Evolutionary conservation across 306 rosid genomes (phyloP), one percentile per base, ranked within the genome.

Genomic region (Lathyrus tuberosus): DNA sequence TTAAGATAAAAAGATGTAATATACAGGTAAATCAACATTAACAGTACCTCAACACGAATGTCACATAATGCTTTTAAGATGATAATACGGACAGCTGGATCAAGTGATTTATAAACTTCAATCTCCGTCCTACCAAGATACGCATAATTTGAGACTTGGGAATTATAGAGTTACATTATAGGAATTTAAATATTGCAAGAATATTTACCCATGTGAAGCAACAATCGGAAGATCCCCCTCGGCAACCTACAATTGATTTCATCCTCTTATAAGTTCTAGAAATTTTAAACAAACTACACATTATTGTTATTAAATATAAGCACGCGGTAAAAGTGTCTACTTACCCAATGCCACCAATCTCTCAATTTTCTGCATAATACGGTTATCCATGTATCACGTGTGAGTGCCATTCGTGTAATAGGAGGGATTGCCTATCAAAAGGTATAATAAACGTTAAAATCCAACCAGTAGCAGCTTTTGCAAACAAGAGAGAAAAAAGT

Each of bases 281-380:
- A 75, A 59, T 20, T 75, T 64, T 66, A 66, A 70, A 22, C 24
- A 63, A 66, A 68, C 17, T 30, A 41, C 35, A 72, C 20, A 56
- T 47, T 67, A 71, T 8, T 48, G 58, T 53, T 49, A 65, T 54
- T 60, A 76, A 65, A 80, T 42, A 73, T 31, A 58, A 74, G 75
- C 43, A 46, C 67, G 71, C 72, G 69, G 67, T 65, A 65, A 68
- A 61, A 68, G 42, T 53, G 64, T 62, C 24, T 47, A 68, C n/a
- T 82, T 91, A 95, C 99, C 99, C 99, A 95, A 77, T 86, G 95
- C 99, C 99, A 95, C 99, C 99, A 95, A 69, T 91, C 99, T 82
- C 96, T 89, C 84, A 95, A 82, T 88, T 95, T 95, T 81, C 99
- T 82, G 86, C 99, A 95, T 72, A 95, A 85, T 54, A 91, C 93